Evolutionary conservation across 2,329 filamentous ascomycete genomes (phyloP).

Genomic region (Gnomoniopsis sp.): DNA sequence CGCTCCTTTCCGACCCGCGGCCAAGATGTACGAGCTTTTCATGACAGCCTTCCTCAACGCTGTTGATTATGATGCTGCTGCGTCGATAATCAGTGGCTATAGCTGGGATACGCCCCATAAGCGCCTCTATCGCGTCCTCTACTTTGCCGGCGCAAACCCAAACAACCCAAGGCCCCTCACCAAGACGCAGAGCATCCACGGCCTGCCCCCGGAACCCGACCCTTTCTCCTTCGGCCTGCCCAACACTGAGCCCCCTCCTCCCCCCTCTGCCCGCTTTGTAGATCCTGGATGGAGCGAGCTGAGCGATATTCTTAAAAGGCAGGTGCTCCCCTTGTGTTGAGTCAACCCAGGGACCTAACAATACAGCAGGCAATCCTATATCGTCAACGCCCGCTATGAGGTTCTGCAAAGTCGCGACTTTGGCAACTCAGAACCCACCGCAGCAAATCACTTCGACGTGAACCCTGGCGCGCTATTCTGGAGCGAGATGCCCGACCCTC

Average conservation of each 20-base stretch:
- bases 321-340: neutral
- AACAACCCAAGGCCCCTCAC: conserved; percentile 14
- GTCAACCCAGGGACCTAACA: no score
- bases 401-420: conserved; percentile 47
- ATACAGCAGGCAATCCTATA: conserved; percentile 55
- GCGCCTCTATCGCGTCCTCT: conserved; percentile 48
- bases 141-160: conserved; percentile 43
- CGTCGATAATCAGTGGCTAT: conserved; percentile 53
- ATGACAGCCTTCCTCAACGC: conserved; percentile 51
- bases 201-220: conserved; percentile 12
- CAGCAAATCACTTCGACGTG: conserved; percentile 34
- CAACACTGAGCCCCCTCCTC: neutral
- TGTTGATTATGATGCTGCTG: conserved; percentile 44
- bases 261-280: neutral
- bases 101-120: conserved; percentile 54
- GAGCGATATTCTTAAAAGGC: conserved; percentile 45
- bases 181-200: conserved; percentile 22
- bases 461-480: conserved; percentile 50
- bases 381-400: conserved; percentile 54
- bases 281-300: conserved; percentile 46
- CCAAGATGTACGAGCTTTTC: conserved; percentile 56
- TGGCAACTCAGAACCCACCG: conserved; percentile 23
- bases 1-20: neutral
- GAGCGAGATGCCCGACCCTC: conserved; percentile 59
- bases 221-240: conserved; percentile 14